Base-by-base conservation (phyloP, 2,329 filamentous ascomycete genomes). In the Fusarium sp. region DNA sequence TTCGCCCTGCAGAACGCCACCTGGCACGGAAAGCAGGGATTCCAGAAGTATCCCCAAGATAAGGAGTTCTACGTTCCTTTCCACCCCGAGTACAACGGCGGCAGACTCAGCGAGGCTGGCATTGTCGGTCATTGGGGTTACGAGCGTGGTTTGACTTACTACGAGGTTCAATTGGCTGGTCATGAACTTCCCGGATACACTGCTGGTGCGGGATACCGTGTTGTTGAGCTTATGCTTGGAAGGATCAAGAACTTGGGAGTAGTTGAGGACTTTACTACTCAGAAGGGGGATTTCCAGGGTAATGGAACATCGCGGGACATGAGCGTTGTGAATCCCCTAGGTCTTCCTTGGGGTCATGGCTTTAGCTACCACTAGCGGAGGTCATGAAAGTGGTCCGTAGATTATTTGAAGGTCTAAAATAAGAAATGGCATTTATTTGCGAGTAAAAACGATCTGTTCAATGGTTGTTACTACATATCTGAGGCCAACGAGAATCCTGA, bases 1-100 rank as follows among this genome's bases (percentile, higher is more conserved):
- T 81, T 92, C 8, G 84, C 86, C 1, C 88, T 94, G 48, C 91
- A 94, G 74, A 94, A 94, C 79, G 92, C 93, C 85, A 94, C 91
- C 0, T 94, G 89, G 88, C 85, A 87, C 60, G 92, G 91, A 6
- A 75, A 82, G 26, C 87, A 91, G 51, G 92, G 92, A 0, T 94
- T 94, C 81, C 85, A 88, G 67, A 75, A 67, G 17, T 74, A 74
- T 8, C 72, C 72, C 0, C 71, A 76, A 15, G 75, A 77, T 2
- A 83, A 87, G 47, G 85, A 89, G 1, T 89, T 93, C 73, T 92
- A 85, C 74, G 89, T 94, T 0, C 91, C 91, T 68, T 89, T 90
- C 73, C 81, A 74, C 46, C 61, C 61, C 0, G 74, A 86, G 47
- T 77, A 83, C 19, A 77, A 72, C 48, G 73, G 79, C 1, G 80